These are phyloP conservation scores for Lablab purpureus DNA, from an alignment of 306 rosid genomes.

Conservation along the genomic window DNA sequence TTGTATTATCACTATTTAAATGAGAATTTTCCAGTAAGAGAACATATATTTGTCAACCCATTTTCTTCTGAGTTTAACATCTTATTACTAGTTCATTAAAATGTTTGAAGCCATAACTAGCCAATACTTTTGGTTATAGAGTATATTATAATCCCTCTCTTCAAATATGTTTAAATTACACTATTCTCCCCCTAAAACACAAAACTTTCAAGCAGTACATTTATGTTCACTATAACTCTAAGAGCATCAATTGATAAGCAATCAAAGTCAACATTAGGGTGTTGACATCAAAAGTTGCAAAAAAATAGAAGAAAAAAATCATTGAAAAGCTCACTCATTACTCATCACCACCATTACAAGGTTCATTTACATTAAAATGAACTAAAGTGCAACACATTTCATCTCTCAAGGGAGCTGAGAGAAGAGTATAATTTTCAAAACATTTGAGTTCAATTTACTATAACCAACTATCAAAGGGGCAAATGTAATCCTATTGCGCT, in stretches of 20 bases:
- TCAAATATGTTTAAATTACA: not conserved
- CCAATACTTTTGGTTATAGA: not conserved
- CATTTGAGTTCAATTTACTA: not conserved
- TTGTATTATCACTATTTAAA: no score
- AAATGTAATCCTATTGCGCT: not conserved
- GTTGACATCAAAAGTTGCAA: not conserved
- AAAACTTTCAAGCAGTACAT: no score
- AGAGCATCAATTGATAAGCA: not conserved
- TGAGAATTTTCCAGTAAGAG: no score
- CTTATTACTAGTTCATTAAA: not conserved
- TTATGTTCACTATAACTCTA: not conserved
- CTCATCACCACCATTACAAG: not conserved
- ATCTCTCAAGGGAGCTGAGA: not conserved
- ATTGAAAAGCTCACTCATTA: not conserved
- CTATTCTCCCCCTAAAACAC: not conserved
- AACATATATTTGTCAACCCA: no score
- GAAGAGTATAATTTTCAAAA: not conserved
- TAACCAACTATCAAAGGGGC: not conserved
- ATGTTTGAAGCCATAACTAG: not conserved
- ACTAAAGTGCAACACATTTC: not conserved
- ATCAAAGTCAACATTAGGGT: not conserved
- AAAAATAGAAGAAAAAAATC: not conserved
- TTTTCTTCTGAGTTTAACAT: no score
- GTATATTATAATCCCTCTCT: not conserved
- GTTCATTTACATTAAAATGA: not conserved